A percentile compares a stretch with the other conserved stretches of the same genome.
phyloP scores from a whole-genome alignment of 2,329 filamentous ascomycete genomes.

The Xylaria sp. region DNA sequence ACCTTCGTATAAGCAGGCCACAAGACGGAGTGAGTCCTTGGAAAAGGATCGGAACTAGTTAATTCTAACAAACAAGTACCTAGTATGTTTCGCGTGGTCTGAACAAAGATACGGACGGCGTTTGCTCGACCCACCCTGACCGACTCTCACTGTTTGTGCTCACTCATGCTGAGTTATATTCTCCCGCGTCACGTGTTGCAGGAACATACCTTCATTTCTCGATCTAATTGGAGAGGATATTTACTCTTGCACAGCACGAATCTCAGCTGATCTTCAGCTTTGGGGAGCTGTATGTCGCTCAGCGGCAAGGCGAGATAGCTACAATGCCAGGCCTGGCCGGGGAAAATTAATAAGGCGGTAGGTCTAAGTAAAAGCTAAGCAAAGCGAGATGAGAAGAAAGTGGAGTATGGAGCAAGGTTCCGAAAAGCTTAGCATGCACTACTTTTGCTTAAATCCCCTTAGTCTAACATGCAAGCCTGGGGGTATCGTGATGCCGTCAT shows the following conservation, averaged over 20 bases:
- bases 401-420: neutral
- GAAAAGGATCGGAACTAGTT: too few species aligned
- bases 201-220: too few species aligned
- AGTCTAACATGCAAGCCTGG: neutral
- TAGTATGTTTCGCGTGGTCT: too few species aligned
- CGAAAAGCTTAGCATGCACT: constrained; percentile 2
- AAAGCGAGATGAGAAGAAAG: neutral
- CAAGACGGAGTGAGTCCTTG: too few species aligned
- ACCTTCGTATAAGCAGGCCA: neutral
- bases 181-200: too few species aligned
- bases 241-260: too few species aligned
- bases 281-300: neutral
- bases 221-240: too few species aligned
- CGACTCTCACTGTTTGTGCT: too few species aligned
- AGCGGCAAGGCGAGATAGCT: neutral
- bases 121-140: too few species aligned
- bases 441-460: neutral
- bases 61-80: too few species aligned
- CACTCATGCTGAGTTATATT: too few species aligned
- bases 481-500: neutral
- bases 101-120: too few species aligned
- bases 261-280: neutral
- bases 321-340: neutral
- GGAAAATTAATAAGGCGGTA: neutral
- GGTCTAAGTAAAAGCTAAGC: neutral